phyloP scores from a whole-genome alignment of 805 yeast species.

The Debaryomyces tyrocola region DNA sequence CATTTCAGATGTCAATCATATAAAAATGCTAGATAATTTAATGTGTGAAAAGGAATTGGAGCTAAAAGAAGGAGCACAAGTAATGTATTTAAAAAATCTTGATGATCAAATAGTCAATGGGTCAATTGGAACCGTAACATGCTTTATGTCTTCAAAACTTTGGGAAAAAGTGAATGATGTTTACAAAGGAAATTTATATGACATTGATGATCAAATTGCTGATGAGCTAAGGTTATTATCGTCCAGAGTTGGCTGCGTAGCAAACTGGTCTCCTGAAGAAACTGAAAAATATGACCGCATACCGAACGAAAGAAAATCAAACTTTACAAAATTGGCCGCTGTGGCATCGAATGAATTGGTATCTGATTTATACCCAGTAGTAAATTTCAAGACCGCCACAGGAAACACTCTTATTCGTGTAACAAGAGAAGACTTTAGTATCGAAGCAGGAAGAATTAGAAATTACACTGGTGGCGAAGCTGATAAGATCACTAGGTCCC shows the following conservation, averaged over 20 bases:
- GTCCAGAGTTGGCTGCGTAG: constrained; percentile 21
- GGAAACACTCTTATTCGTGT: constrained; percentile 31
- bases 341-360: constrained; percentile 21
- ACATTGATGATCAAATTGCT: constrained; percentile 16
- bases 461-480: constrained; percentile 8
- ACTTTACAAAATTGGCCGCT: constrained; percentile 18
- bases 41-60: constrained; percentile 69
- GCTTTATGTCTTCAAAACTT: constrained; percentile 40
- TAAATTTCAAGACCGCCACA: constrained; percentile 40
- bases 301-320: constrained; percentile 25
- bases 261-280: constrained; percentile 18
- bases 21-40: constrained; percentile 50
- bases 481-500: constrained; percentile 44
- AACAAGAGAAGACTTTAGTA: constrained; percentile 33
- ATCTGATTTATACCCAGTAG: constrained; percentile 41
- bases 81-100: constrained; percentile 85
- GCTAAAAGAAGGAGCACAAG: constrained; percentile 86
- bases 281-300: constrained; percentile 14
- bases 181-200: constrained; percentile 16
- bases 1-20: constrained; percentile 17
- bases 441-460: constrained; percentile 25
- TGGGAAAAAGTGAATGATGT: constrained; percentile 23
- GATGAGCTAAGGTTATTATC: constrained; percentile 24
- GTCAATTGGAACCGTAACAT: constrained; percentile 74
- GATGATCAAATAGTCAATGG: constrained; percentile 86